Conservation (phyloP, 1,284 basidiomycete species). For the Ganoderma lingzhi region DNA sequence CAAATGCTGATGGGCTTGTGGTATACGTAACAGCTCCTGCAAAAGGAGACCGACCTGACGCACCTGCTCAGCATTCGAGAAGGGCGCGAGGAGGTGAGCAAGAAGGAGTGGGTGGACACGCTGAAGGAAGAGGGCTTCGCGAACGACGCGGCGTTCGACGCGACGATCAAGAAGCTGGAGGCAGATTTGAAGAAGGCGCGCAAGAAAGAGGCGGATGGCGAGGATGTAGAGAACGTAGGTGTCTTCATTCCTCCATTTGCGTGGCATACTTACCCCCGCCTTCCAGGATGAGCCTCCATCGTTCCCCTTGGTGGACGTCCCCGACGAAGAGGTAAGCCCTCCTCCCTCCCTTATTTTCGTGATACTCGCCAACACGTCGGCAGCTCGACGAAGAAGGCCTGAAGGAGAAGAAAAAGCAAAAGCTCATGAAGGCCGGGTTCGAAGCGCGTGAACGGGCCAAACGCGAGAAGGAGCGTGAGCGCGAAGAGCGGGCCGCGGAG, state of each 20-base stretch:
- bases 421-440: constrained; percentile 93
- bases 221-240: constrained; percentile 50
- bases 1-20: neutral
- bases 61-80: constrained; percentile 76
- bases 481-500: constrained; percentile 77
- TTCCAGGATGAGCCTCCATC: constrained; percentile 79
- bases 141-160: constrained; percentile 47
- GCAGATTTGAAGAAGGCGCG: constrained; percentile 51
- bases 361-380: neutral
- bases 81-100: constrained; percentile 69
- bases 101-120: constrained; percentile 76
- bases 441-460: constrained; percentile 90
- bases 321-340: constrained; percentile 82
- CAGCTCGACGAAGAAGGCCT: constrained; percentile 91
- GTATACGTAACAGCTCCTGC: constrained; percentile 59
- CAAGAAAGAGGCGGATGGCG: constrained; percentile 64
- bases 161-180: constrained; percentile 49
- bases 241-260: rapidly evolving
- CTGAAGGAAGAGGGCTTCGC: constrained; percentile 82
- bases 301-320: constrained; percentile 91
- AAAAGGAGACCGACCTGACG: constrained; percentile 87
- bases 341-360: neutral
- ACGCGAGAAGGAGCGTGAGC: constrained; percentile 90
- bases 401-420: constrained; percentile 96
- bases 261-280: too few species aligned